Percentiles rank a stretch among this genome's conserved stretches.
These are phyloP conservation scores for Phytopythium cucurbitacearum DNA, from an alignment of 352 stramenopile genomes.

Conservation along the genomic window DNA sequence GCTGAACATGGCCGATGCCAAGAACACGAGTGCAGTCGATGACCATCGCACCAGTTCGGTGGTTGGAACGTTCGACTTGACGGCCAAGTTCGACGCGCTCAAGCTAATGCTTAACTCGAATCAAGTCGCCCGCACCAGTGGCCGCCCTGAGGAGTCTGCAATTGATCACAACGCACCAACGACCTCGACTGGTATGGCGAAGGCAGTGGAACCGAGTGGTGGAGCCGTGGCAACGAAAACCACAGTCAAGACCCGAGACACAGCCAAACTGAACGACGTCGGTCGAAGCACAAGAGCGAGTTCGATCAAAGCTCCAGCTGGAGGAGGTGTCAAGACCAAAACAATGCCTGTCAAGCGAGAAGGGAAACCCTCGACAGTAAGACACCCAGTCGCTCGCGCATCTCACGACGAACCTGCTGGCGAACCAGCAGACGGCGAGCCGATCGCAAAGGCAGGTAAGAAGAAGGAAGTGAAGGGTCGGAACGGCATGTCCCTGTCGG, in stretches of 20 bases:
- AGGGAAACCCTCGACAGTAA: not conserved
- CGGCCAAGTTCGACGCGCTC: conserved; percentile 62
- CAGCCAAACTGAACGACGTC: too few relatives aligned
- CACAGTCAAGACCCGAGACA: too few relatives aligned
- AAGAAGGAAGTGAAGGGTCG: conserved; percentile 34
- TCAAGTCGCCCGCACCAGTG: conserved; percentile 13
- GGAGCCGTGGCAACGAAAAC: too few relatives aligned
- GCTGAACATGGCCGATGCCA: not conserved
- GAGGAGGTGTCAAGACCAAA: too few relatives aligned
- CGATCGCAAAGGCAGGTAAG: not conserved
- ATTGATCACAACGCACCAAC: too few relatives aligned
- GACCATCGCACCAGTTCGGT: too few relatives aligned
- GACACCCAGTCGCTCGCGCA: not conserved
- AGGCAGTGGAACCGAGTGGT: too few relatives aligned
- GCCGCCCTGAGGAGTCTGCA: not conserved
- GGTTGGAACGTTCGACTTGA: conserved; percentile 7
- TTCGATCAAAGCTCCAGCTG: too few relatives aligned
- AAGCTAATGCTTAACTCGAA: conserved; percentile 60
- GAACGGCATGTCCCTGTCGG: conserved; percentile 58
- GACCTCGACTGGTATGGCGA: too few relatives aligned
- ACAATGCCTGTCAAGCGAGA: not conserved
- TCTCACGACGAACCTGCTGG: not conserved
- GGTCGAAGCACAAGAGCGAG: too few relatives aligned
- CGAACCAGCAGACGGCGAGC: not conserved
- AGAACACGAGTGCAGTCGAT: not conserved